These are phyloP conservation scores for Cercospora sp. DNA, from an alignment of 2,329 filamentous ascomycete species.

Conservation along the genomic window DNA sequence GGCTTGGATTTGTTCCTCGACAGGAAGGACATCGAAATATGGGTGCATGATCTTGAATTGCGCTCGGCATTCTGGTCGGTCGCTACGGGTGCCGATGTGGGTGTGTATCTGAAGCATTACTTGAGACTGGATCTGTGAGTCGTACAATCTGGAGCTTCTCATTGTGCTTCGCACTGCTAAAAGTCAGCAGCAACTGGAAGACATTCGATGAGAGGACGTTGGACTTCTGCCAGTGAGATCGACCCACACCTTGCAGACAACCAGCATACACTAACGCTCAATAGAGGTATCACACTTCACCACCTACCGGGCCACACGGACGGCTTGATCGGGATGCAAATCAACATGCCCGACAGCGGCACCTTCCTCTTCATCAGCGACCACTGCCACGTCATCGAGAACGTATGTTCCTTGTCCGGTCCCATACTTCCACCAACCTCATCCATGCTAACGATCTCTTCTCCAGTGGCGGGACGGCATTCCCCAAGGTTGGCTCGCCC, in stretches of 20 bases:
- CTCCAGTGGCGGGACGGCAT: constrained; percentile 39
- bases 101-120: constrained; percentile 40
- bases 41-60: constrained; percentile 39
- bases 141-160: background rate
- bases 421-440: background rate
- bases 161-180: background rate
- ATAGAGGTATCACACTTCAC: constrained; percentile 38
- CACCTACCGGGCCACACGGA: constrained; percentile 42
- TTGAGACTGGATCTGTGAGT: constrained; percentile 37
- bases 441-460: background rate
- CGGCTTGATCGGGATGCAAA: constrained; percentile 40
- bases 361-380: constrained; percentile 40
- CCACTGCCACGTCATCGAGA: constrained; percentile 42
- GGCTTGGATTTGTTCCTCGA: constrained; percentile 39
- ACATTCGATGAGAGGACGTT: constrained; percentile 40
- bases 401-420: constrained; percentile 26
- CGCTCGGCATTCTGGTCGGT: constrained; percentile 39
- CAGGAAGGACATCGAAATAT: constrained; percentile 39
- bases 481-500: constrained; percentile 41
- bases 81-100: constrained; percentile 39
- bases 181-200: constrained; percentile 37
- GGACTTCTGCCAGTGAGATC: constrained; percentile 36
- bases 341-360: constrained; percentile 39
- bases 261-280: constrained; percentile 3
- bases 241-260: background rate